These are phyloP conservation scores for Kalmusia sp. DNA, from an alignment of 2,329 filamentous ascomycete genomes.

Conservation along the genomic window DNA sequence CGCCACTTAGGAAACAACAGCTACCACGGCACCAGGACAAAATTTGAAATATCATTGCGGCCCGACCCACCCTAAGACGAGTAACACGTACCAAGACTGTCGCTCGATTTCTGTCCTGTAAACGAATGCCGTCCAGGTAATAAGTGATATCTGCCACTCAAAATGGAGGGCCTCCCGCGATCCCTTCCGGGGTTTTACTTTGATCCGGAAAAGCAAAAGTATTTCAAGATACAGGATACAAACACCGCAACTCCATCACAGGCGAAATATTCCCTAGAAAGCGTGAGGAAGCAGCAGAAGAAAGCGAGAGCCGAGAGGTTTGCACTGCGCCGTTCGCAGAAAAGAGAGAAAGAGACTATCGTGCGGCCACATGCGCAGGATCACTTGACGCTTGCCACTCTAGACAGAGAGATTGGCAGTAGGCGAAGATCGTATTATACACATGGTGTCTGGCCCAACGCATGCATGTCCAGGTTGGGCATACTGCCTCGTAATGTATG, in stretches of 20 bases:
- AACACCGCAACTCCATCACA: slow-evolving; percentile 38
- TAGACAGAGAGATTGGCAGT: slow-evolving; percentile 38
- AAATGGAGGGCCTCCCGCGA: slow-evolving; percentile 24
- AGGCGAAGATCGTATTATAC: slow-evolving; percentile 24
- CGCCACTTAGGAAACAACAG: no score
- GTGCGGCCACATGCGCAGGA: slow-evolving; percentile 21
- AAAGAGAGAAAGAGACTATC: slow-evolving; percentile 33
- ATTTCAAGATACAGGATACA: slow-evolving; percentile 55
- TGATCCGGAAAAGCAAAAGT: slow-evolving; percentile 57
- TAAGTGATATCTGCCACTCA: not conserved
- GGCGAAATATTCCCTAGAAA: slow-evolving; percentile 51
- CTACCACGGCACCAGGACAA: no score
- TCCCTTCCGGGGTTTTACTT: slow-evolving; percentile 58
- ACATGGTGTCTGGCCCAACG: slow-evolving; percentile 32
- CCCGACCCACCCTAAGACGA: no score
- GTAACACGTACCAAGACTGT: no score
- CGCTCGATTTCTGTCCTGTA: not conserved
- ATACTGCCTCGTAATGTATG: not conserved
- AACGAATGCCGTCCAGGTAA: not conserved
- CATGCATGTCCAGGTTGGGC: slow-evolving; percentile 27
- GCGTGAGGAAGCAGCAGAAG: slow-evolving; percentile 46
- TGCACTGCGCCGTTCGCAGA: slow-evolving; percentile 13
- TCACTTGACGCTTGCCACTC: slow-evolving; percentile 23
- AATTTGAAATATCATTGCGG: no score
- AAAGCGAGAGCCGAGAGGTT: slow-evolving; percentile 27